Evolutionary conservation across 441 rosid species (phyloP).

Genomic region (Pelargonium australe): DNA sequence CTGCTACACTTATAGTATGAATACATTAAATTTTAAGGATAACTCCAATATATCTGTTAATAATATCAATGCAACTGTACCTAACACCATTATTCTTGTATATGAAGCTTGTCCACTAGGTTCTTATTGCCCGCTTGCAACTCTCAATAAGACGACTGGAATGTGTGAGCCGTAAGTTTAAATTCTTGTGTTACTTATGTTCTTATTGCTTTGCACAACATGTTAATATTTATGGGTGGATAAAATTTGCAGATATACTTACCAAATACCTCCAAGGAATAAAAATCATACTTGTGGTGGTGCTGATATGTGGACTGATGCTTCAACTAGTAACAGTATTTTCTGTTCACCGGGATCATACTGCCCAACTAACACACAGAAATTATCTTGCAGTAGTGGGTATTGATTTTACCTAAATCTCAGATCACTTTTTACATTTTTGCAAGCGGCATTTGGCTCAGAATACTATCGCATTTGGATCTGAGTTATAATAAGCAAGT

Average conservation of each 20-base stretch:
- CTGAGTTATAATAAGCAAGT: neutral
- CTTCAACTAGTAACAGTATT: conserved; percentile 45
- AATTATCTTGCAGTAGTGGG: conserved; percentile 69
- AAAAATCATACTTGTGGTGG: conserved; percentile 88
- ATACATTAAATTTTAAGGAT: too few relatives aligned
- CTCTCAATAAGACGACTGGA: conserved; percentile 50
- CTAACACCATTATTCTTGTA: neutral
- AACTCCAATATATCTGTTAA: too few relatives aligned
- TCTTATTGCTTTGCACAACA: too few relatives aligned
- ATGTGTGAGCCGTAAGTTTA: conserved; percentile 62
- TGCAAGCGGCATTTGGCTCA: neutral
- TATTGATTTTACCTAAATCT: conserved; percentile 34
- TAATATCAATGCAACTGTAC: neutral
- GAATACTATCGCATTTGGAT: neutral
- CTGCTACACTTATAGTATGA: neutral
- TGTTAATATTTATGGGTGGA: too few relatives aligned
- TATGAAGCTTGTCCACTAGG: conserved; percentile 55
- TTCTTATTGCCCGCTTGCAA: conserved; percentile 56
- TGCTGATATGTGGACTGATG: conserved; percentile 85
- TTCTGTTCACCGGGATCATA: conserved; percentile 82
- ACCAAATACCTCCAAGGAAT: conserved; percentile 62
- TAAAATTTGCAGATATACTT: conserved; percentile 52
- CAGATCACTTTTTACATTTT: neutral
- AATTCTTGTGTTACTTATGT: neutral
- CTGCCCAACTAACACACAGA: conserved; percentile 60